Evolutionary conservation across 495 filamentous ascomycete genomes (phyloP), one percentile per base, ranked within the genome.

Genomic region (Penicillium steckii): DNA sequence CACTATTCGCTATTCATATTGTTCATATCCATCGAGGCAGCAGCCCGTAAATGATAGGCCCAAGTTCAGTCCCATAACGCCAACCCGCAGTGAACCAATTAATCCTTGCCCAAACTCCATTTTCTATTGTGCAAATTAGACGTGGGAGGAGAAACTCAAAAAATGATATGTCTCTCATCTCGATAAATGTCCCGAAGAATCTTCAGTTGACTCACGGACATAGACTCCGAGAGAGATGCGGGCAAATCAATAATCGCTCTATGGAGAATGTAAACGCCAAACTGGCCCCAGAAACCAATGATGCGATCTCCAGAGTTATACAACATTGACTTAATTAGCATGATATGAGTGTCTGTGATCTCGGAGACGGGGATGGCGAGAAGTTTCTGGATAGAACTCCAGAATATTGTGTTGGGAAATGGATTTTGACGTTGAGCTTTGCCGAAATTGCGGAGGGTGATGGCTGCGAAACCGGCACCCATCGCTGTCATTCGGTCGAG

Each of bases 401-500:
- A 99, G 69, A 91, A 97, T 21, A 91, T 75, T 21, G 75, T 75
- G 35, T 88, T 86, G 0, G 91, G 89, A 61, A 86, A 91, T 0
- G 93, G 91, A 52, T 95, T 95, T 18, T 64, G 65, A n/a, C 75
- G 73, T 24, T 74, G 73, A 0, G 84, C 81, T 54, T 78, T 84
- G 26, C 77, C 75, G 60, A 95, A 98, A 57, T 95, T 87, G 26
- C 93, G 85, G 5, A 96, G 75, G 2, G 86, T 79, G 13, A 97
- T 71, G 6, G 93, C 80, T 0, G 92, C 85, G 63, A 83, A 99
- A 2, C 95, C 95, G 15, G 87, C 85, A 0, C 83, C 89, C 1
- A 97, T 71, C 2, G 91, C 94, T 6, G 83, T 86, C 87, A 96
- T 93, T 18, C 89, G 80, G 58, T 90, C 86, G 51, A 78, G 77